A percentile compares a stretch with the other conserved stretches of the same genome.
phyloP scores from a whole-genome alignment of 306 rosid genomes.

The Carpinus fangiana region DNA sequence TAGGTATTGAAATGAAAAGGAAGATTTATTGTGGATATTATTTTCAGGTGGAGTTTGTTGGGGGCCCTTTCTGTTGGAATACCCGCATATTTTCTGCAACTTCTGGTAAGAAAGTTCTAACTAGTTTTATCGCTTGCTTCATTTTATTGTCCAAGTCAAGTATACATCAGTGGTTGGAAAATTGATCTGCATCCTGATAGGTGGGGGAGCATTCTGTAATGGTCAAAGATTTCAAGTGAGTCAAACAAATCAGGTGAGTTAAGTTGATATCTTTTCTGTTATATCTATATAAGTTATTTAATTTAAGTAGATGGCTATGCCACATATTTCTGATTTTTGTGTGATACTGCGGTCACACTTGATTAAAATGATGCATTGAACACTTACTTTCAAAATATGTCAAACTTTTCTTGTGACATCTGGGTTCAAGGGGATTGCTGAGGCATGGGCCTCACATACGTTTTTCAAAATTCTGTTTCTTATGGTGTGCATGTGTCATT shows the following conservation, averaged over 20 bases:
- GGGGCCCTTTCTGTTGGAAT: conserved; percentile 99
- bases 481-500: background rate
- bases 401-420: background rate
- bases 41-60: conserved; percentile 91
- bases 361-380: background rate
- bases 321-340: background rate
- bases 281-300: background rate
- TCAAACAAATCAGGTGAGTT: conserved; percentile 61
- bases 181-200: conserved; percentile 44
- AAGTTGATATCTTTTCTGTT: background rate
- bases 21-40: background rate
- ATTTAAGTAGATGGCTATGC: background rate
- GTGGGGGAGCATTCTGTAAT: conserved; percentile 93
- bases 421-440: background rate
- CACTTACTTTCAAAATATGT: background rate
- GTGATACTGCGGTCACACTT: background rate
- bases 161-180: conserved; percentile 8
- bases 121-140: conserved; percentile 17
- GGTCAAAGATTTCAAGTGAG: conserved; percentile 81
- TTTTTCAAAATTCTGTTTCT: background rate
- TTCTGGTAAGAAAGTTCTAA: conserved; percentile 55
- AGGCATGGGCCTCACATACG: background rate
- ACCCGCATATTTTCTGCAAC: conserved; percentile 85
- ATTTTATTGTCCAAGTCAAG: conserved; percentile 21
- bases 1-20: background rate